A percentile compares a stretch with the other conserved stretches of the same genome.
Conservation (phyloP, 352 stramenopile genomes). For the Thraustochytrium sp. region DNA sequence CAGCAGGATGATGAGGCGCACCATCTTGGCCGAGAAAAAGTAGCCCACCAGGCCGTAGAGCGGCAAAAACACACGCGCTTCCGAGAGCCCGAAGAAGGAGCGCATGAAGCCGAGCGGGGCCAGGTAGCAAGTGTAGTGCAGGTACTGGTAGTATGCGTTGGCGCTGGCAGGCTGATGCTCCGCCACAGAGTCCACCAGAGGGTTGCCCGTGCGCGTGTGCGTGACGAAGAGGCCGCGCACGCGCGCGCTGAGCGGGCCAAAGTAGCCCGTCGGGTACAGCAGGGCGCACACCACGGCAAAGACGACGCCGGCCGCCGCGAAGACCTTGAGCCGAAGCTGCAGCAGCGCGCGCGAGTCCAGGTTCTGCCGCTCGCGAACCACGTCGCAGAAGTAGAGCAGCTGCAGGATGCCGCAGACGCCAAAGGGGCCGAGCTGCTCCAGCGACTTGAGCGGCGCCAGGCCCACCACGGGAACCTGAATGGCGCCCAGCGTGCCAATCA, state of each 20-base stretch:
- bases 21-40: conserved; percentile 87
- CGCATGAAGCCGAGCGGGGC: conserved; percentile 82
- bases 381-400: conserved; percentile 42
- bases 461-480: conserved; percentile 97
- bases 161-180: conserved; percentile 87
- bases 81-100: conserved; percentile 74
- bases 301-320: conserved; percentile 42
- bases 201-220: conserved; percentile 68
- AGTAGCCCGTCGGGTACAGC: conserved; percentile 59
- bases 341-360: conserved; percentile 38
- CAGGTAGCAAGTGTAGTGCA: conserved; percentile 80
- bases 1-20: conserved; percentile 69
- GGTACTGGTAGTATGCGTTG: conserved; percentile 87
- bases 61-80: conserved; percentile 81
- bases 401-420: conserved; percentile 89
- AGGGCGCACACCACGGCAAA: conserved; percentile 47
- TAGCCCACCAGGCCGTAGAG: conserved; percentile 82
- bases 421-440: conserved; percentile 74
- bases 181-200: conserved; percentile 84
- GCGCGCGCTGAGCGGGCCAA: conserved; percentile 65
- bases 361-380: conserved; percentile 49
- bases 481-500: conserved; percentile 86
- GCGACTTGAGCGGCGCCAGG: conserved; percentile 82
- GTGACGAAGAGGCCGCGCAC: conserved; percentile 71
- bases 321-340: conserved; percentile 56